Base-by-base conservation (phyloP, 2,329 filamentous ascomycete genomes). In the Aureobasidium namibiae region DNA sequence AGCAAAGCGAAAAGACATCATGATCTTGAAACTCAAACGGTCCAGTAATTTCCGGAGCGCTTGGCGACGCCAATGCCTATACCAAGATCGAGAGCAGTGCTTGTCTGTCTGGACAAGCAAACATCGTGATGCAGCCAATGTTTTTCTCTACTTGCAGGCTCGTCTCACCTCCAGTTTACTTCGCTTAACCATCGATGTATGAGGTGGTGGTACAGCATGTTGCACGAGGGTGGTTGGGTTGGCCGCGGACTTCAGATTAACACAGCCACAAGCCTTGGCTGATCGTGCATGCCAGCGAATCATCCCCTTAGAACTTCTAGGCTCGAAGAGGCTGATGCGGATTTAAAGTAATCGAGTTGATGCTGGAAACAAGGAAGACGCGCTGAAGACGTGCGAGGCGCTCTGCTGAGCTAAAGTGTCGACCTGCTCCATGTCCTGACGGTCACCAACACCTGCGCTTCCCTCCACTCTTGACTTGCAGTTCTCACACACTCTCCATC, bases 281-380 rank as follows among this genome's bases (percentile, higher is more conserved):
- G 48, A 52, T 52, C 48, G 48, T 52, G 48, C 48, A 18, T 52
- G 34, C 48, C 48, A 52, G 48, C 48, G 48, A 52, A 39, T 52
- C 21, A 26, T 38, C 18, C 23, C 34, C 48, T 52, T 23, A n/a
- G n/a, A n/a, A n/a, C n/a, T n/a, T n/a, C n/a, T n/a, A n/a, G n/a
- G n/a, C n/a, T n/a, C n/a, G 21, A 26, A 18, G 33, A 13, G 48
- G 14, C 16, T 24, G 23, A 21, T 39, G 48, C 13, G 26, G 24
- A 39, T 39, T 29, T 29, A 52, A 29, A 29, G 48, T 26, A 52
- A 38, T 21, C 29, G 16, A n/a, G n/a, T n/a, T n/a, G n/a, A n/a
- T n/a, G n/a, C 18, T 33, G 11, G 33, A 52, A 52, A 52, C 48
- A 54, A 24, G 50, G 24, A 54, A 54, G 42, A 18, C 34, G 38